phyloP scores from a whole-genome alignment of 2,329 filamentous ascomycete species.

The Talaromyces funiculosus region DNA sequence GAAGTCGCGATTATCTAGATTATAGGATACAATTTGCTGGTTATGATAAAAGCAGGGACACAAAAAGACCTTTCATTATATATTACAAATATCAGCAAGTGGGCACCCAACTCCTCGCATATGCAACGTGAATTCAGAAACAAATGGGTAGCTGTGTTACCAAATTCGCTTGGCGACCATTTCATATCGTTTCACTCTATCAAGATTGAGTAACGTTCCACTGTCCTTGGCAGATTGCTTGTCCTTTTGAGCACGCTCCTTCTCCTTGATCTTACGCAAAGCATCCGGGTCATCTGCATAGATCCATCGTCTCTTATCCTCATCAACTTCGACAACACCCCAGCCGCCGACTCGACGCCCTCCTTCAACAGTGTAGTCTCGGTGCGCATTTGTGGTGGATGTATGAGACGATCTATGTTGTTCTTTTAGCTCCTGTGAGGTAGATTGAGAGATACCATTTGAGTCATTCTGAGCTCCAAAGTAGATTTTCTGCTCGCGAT shows the following conservation, averaged over 20 bases:
- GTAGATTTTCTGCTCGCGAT: constrained; percentile 49
- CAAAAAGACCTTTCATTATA: background rate
- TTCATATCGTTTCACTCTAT: constrained; percentile 71
- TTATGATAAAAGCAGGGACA: background rate
- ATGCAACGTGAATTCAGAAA: background rate
- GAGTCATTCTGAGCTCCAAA: background rate
- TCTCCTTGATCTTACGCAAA: constrained; percentile 57
- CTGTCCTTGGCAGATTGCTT: constrained; percentile 38
- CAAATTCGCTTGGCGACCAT: constrained; percentile 98
- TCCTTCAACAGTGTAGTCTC: constrained; percentile 59
- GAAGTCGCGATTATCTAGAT: background rate
- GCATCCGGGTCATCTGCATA: constrained; percentile 79
- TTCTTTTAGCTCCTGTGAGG: background rate
- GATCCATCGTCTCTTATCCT: constrained; percentile 79
- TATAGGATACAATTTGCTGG: too few species aligned
- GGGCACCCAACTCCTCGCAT: background rate
- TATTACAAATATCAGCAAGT: background rate
- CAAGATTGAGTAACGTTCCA: constrained; percentile 55
- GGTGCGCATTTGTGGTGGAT: constrained; percentile 17
- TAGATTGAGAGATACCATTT: background rate
- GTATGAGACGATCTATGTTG: constrained; percentile 12
- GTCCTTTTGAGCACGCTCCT: constrained; percentile 58
- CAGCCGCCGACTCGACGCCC: constrained; percentile 74
- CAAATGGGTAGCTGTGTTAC: constrained; percentile 44
- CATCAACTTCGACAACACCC: constrained; percentile 80